A percentile compares a stretch with the other conserved stretches of the same genome.
Evolutionary conservation across 192 early-diverging fungal genomes (phyloP).

Genomic region (Thamnidium elegans): DNA sequence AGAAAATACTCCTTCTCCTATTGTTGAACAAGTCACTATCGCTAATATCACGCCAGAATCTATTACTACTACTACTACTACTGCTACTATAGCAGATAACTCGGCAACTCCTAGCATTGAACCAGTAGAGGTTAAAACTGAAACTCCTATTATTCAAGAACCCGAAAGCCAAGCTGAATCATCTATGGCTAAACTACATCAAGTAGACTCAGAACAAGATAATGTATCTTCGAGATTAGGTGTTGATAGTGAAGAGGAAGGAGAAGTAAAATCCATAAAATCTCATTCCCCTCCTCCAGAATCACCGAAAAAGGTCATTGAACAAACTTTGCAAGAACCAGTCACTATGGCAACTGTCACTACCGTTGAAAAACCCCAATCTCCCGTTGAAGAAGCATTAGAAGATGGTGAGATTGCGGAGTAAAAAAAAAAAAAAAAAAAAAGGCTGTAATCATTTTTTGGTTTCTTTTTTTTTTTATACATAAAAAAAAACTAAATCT

Average conservation of each 20-base stretch:
- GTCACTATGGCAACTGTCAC: not conserved
- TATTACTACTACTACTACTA: not conserved
- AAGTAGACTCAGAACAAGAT: not conserved
- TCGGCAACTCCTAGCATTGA: not conserved
- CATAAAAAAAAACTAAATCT: not conserved
- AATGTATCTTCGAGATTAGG: not conserved
- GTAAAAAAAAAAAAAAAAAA: slow-evolving; percentile 6
- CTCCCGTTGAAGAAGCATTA: slow-evolving; percentile 9
- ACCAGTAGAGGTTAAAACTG: not conserved
- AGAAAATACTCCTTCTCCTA: not conserved
- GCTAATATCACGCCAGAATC: not conserved
- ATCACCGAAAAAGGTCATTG: not conserved
- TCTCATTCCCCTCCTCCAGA: slow-evolving; percentile 9
- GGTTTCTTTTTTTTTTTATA: not conserved
- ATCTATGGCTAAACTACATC: too few relatives aligned
- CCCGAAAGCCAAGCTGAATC: not conserved
- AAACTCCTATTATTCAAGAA: not conserved
- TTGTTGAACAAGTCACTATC: not conserved
- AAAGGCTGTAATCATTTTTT: not conserved
- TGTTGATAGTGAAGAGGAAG: slow-evolving; percentile 31
- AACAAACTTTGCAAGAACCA: not conserved
- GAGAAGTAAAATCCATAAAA: slow-evolving; percentile 18
- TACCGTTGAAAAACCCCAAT: not conserved
- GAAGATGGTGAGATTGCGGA: slow-evolving; percentile 35
- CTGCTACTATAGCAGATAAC: not conserved